Percentiles rank a stretch among this genome's conserved stretches.
Evolutionary conservation across 306 rosid species (phyloP).

Genomic region (Gastrolobium villosum): DNA sequence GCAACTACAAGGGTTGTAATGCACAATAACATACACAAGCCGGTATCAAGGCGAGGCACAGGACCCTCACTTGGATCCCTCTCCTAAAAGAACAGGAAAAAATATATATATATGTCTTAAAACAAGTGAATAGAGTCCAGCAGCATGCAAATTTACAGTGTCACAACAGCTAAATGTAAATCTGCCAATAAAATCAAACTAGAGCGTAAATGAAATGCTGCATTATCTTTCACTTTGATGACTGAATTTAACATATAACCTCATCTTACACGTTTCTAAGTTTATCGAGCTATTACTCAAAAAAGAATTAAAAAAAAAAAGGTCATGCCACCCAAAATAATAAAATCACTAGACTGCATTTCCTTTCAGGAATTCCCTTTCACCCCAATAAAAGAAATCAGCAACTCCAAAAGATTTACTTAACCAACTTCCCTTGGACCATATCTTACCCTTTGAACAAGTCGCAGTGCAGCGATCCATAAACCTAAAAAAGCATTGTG

Average conservation of each 20-base stretch:
- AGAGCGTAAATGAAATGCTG: slow-evolving; percentile 26
- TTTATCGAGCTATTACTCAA: slow-evolving; percentile 24
- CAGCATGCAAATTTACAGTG: slow-evolving; percentile 42
- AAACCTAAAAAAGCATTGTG: slow-evolving; percentile 90
- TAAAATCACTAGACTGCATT: slow-evolving; percentile 23
- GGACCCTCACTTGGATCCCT: slow-evolving; percentile 96
- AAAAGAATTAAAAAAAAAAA: not conserved
- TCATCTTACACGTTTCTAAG: slow-evolving; percentile 9
- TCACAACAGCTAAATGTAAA: slow-evolving; percentile 31
- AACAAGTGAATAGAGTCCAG: slow-evolving; percentile 31
- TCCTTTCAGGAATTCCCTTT: slow-evolving; percentile 17
- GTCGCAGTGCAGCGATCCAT: slow-evolving; percentile 94
- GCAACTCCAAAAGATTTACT: slow-evolving; percentile 7
- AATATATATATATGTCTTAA: not conserved
- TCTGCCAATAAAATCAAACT: slow-evolving; percentile 27
- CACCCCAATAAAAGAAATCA: not conserved
- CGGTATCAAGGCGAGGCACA: slow-evolving; percentile 95
- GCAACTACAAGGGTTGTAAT: slow-evolving; percentile 83
- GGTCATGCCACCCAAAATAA: slow-evolving; percentile 8
- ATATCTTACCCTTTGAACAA: slow-evolving; percentile 87
- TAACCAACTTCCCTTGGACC: slow-evolving; percentile 21
- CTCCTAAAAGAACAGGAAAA: slow-evolving; percentile 64
- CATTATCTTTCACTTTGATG: slow-evolving; percentile 20
- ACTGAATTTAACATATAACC: slow-evolving; percentile 12
- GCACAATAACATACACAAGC: slow-evolving; percentile 90